These are phyloP conservation scores for Elaeagnus macrophylla DNA, from an alignment of 306 rosid genomes.

Conservation along the genomic window DNA sequence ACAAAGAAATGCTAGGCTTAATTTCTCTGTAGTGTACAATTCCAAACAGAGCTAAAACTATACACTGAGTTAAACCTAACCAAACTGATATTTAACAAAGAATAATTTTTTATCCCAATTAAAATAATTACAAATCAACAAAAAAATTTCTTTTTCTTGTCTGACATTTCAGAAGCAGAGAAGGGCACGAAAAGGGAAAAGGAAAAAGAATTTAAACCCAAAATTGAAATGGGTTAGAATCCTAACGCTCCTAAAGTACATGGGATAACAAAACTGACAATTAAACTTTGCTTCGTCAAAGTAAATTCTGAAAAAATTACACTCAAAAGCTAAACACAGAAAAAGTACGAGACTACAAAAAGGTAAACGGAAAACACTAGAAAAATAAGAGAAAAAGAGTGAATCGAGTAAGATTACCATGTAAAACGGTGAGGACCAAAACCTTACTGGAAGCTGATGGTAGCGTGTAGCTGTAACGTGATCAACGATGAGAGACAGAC, in stretches of 20 bases:
- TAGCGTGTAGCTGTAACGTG: conserved; percentile 8
- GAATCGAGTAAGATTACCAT: conserved; percentile 19
- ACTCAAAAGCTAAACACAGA: too few species aligned
- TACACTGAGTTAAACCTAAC: not conserved
- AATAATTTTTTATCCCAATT: not conserved
- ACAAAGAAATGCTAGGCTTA: not conserved
- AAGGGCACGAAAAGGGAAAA: not conserved
- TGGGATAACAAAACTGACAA: too few species aligned
- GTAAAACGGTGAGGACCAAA: conserved; percentile 9
- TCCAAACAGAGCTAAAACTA: not conserved
- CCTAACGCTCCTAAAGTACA: not conserved
- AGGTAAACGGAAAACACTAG: not conserved
- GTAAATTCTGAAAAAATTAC: too few species aligned
- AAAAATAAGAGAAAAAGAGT: not conserved
- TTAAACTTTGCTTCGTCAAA: too few species aligned
- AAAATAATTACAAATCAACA: not conserved
- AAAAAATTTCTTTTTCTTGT: not conserved
- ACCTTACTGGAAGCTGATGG: conserved; percentile 3
- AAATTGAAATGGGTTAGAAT: not conserved
- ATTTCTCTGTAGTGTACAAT: not conserved
- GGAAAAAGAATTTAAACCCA: not conserved
- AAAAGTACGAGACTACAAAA: too few species aligned
- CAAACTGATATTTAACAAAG: not conserved
- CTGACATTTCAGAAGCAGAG: not conserved
- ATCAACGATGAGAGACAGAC: not conserved